Percentiles rank a stretch among this genome's conserved stretches.
phyloP scores from a whole-genome alignment of 345 rosid species.

The Rubroshorea leprosula region DNA sequence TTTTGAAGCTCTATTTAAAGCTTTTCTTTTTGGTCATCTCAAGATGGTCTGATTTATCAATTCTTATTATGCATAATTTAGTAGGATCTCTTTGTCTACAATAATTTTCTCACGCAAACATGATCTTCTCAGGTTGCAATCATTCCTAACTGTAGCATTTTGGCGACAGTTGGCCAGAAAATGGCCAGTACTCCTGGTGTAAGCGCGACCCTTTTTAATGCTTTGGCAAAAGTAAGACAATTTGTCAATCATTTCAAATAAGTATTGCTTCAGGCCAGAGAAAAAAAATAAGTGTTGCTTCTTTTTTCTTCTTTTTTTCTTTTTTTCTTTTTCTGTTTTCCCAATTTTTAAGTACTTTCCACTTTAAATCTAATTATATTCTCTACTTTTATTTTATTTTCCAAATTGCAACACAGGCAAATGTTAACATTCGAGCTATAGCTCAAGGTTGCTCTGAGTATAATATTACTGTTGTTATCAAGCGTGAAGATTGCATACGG shows the following conservation, averaged over 20 bases:
- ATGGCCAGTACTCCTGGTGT: slow-evolving; percentile 99
- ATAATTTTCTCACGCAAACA: slow-evolving; percentile 18
- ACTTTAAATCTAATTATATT: not conserved
- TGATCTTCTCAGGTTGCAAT: slow-evolving; percentile 58
- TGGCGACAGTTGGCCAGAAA: slow-evolving; percentile 97
- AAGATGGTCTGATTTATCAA: too few relatives aligned
- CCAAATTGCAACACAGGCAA: slow-evolving; percentile 60
- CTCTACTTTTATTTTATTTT: slow-evolving; percentile 1
- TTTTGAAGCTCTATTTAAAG: too few relatives aligned
- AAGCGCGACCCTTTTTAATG: slow-evolving; percentile 94
- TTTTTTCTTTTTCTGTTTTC: too few relatives aligned
- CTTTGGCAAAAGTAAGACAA: slow-evolving; percentile 74
- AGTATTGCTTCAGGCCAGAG: too few relatives aligned
- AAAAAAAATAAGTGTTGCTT: not conserved
- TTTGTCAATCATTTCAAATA: not conserved
- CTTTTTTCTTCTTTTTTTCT: not conserved
- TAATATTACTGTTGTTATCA: slow-evolving; percentile 81
- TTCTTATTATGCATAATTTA: slow-evolving; percentile 6
- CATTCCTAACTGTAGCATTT: slow-evolving; percentile 85
- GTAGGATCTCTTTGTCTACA: slow-evolving; percentile 8
- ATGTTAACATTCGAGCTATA: slow-evolving; percentile 88
- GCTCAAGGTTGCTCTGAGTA: slow-evolving; percentile 99
- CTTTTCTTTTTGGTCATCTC: too few relatives aligned
- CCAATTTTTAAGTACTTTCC: not conserved
- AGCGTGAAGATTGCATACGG: slow-evolving; percentile 88